These are phyloP conservation scores for Chrysanthemum seticuspe DNA, from an alignment of 129 eudicot species.

Conservation along the genomic window DNA sequence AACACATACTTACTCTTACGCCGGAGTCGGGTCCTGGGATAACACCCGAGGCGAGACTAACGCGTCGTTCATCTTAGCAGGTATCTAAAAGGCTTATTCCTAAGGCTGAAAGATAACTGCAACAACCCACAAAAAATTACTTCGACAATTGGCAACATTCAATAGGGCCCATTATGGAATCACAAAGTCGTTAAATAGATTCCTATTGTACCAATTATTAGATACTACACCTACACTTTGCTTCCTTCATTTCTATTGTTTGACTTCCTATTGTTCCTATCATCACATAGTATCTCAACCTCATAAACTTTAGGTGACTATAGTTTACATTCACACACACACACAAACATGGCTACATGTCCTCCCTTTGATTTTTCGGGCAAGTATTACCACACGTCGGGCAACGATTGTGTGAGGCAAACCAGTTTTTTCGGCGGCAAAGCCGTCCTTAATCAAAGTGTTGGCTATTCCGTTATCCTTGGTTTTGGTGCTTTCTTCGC, in stretches of 20 bases:
- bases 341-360: conserved; percentile 38
- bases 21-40: too few species aligned
- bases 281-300: conserved; percentile 25
- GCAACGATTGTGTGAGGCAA: conserved; percentile 62
- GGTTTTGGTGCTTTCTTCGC: conserved; percentile 99
- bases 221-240: conserved; percentile 7
- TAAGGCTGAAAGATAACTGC: too few species aligned
- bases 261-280: conserved; percentile 25
- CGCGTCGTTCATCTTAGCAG: too few species aligned
- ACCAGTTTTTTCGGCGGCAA: conserved; percentile 82
- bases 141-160: too few species aligned
- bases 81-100: too few species aligned
- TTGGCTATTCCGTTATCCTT: conserved; percentile 92
- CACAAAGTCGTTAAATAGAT: conserved; percentile 26
- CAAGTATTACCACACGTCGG: conserved; percentile 54
- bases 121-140: too few species aligned
- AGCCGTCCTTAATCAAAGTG: conserved; percentile 88
- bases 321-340: neutral
- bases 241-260: conserved; percentile 19
- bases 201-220: conserved; percentile 8
- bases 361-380: conserved; percentile 82
- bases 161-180: conserved; percentile 28
- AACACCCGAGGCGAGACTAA: too few species aligned
- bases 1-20: too few species aligned
- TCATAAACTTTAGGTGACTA: neutral